Evolutionary conservation across 352 stramenopile species (phyloP), one percentile per base, ranked within the genome.

Genomic region (Pythium insidiosum): DNA sequence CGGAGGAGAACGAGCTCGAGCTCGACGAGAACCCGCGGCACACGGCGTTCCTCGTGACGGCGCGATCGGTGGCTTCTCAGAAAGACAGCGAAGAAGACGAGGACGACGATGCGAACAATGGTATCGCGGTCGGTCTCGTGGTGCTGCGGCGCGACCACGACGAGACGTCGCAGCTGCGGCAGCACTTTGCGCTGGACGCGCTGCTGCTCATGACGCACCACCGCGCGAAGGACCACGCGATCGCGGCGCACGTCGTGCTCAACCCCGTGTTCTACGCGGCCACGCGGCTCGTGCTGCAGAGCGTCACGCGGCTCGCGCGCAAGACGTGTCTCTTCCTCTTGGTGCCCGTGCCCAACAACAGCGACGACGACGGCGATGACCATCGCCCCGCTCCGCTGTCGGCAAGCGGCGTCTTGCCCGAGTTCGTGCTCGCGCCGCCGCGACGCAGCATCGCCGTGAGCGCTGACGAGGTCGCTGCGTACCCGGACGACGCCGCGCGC

Each of bases 391-490:
- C 10, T 4, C 24, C 40, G 21, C 40, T 38, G 31, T 28, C 25
- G 4, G 20, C 68, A 20, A 83, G 71, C 20, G 40, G 56, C 0
- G 53, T 77, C 11, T 42, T 85, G 7, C 56, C 85, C 10, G 66
- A 84, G 6, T 84, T 88, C 28, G 57, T 82, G 6, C 55, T 91
- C 5, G 68, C 73, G 24, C 60, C 74, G 6, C 75, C 78, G 23
- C 58, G 78, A 23, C 65, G 75, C 5, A 60, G 58, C 45, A 69
- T 80, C 19, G 59, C 39, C 7, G 50, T 72, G 36, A 69, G 62
- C 37, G 40, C 33, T 12, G 68, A 86, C 13, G 56, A 79, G 35
- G 61, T 73, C 7, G 72, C 49, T 3, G 42, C 69, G 37, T 68
- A 80, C 29, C 65, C 74, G 0, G 63, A 84, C 12, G 69, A 85